Percentiles rank a stretch among this genome's conserved stretches.
phyloP scores from a whole-genome alignment of 148 eudicot species.

The Chenopodium formosanum region DNA sequence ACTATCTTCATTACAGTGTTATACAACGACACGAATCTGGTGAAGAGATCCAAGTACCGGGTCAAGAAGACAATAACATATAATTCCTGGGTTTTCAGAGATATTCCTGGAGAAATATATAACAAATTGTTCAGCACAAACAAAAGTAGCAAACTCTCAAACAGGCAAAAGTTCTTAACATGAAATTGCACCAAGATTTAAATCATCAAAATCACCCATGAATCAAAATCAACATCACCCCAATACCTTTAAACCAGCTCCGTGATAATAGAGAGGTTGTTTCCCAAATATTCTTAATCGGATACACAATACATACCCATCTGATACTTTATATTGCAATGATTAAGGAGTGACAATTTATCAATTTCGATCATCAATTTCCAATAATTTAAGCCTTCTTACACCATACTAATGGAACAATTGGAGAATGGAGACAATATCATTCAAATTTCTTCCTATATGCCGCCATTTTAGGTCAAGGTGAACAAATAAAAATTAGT shows the following conservation, averaged over 20 bases:
- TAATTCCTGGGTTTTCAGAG: slow-evolving; percentile 59
- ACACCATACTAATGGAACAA: background rate
- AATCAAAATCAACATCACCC: no score
- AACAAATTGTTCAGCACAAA: background rate
- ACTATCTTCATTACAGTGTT: slow-evolving; percentile 56
- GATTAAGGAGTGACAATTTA: background rate
- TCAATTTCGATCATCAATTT: background rate
- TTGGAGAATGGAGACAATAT: background rate
- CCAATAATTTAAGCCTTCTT: background rate
- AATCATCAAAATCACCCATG: background rate
- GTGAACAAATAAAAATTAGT: background rate
- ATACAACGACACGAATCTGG: slow-evolving; percentile 41
- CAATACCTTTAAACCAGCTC: no score
- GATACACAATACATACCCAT: no score
- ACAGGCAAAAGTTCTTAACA: background rate
- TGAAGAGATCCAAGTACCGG: slow-evolving; percentile 55
- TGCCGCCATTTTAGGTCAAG: background rate
- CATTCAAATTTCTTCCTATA: background rate
- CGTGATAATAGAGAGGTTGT: no score
- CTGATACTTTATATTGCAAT: background rate
- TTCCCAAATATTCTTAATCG: no score
- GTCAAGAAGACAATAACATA: slow-evolving; percentile 47
- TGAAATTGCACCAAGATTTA: background rate
- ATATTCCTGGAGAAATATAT: slow-evolving; percentile 41
- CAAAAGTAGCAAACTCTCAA: background rate